Evolutionary conservation across 129 eudicot genomes (phyloP), one percentile per base, ranked within the genome.

Genomic region (Arctium minus): DNA sequence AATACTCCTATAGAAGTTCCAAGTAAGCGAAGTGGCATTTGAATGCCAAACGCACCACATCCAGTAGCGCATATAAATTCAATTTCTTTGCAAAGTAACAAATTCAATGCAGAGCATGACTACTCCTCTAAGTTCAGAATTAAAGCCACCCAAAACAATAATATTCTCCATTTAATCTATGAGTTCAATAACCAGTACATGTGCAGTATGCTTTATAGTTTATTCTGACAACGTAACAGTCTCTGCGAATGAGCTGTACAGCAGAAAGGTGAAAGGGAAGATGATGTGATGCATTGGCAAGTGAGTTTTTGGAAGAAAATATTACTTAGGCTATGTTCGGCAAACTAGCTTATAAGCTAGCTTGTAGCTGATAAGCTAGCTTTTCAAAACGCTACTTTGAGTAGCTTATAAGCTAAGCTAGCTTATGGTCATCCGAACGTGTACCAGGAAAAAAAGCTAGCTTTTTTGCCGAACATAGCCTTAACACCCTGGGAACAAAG

Each of bases 181-280:
- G 64, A 53, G 64, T 15, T 53, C 64, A 53, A 15, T 53, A 3
- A 12, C 15, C 7, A n/a, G 4, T 48, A 48, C 79, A 75, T 46
- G 42, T 29, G 68, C 79, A 30, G 67, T 42, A 42, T 42, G 11
- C 40, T 33, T 33, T 33, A 78, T 75, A 32, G 50, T 33, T 73
- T 22, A 12, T 69, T 82, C 60, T 67, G 22, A 75, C 40, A 38
- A 38, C 6, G 6, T 38, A 38, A 38, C 40, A 38, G 6, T 38
- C 40, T 38, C 40, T 0, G 40, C 40, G 1, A 38, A 38, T 38
- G 40, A 38, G 40, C 6, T 40, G 9, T 60, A 60, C 53, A 79
- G 84, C 90, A 90, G 92, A 80, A 30, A 77, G 78, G 27, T 79
- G 92, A 86, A 73, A 82, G 35, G 67, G 82, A 78, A 75, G 88